These are phyloP conservation scores for Cymbopogon citratus DNA, from an alignment of 176 grass and related monocot genomes.

Conservation along the genomic window DNA sequence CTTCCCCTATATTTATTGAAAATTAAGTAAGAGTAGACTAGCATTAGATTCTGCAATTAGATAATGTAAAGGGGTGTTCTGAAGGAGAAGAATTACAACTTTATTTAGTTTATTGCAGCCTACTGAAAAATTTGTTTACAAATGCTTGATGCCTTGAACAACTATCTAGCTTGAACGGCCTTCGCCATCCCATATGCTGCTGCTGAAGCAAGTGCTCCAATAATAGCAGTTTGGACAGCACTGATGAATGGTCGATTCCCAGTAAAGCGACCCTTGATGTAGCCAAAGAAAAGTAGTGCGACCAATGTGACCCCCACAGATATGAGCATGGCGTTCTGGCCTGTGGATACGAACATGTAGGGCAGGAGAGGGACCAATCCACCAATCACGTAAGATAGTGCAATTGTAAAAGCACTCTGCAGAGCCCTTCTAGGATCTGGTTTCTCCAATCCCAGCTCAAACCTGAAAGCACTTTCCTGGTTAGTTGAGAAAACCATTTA, in stretches of 20 bases:
- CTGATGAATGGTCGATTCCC: slow-evolving; percentile 67
- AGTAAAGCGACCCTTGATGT: slow-evolving; percentile 72
- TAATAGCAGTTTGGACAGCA: slow-evolving; percentile 68
- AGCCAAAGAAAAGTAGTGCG: slow-evolving; percentile 76
- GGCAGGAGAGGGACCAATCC: slow-evolving; percentile 81
- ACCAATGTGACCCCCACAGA: slow-evolving; percentile 65
- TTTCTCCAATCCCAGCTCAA: slow-evolving; percentile 88
- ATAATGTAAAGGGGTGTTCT: slow-evolving; percentile 1
- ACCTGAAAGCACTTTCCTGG: slow-evolving; percentile 39
- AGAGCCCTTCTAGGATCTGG: slow-evolving; percentile 73
- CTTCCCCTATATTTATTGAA: background rate
- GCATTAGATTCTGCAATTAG: background rate
- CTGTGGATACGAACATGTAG: slow-evolving; percentile 64
- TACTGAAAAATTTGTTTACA: background rate
- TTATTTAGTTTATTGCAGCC: slow-evolving; percentile 13
- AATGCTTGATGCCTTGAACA: background rate
- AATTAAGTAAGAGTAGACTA: background rate
- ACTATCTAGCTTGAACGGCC: slow-evolving; percentile 55
- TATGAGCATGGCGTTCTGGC: slow-evolving; percentile 58
- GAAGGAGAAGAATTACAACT: slow-evolving; percentile 7
- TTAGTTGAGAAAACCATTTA: background rate
- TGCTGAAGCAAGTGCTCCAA: slow-evolving; percentile 74
- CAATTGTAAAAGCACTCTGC: slow-evolving; percentile 76
- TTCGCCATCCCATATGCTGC: slow-evolving; percentile 76
- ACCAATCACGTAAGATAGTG: slow-evolving; percentile 59